A percentile compares a stretch with the other conserved stretches of the same genome.
These are phyloP conservation scores for Durio zibethinus DNA, from an alignment of 345 rosid species.

Conservation along the genomic window DNA sequence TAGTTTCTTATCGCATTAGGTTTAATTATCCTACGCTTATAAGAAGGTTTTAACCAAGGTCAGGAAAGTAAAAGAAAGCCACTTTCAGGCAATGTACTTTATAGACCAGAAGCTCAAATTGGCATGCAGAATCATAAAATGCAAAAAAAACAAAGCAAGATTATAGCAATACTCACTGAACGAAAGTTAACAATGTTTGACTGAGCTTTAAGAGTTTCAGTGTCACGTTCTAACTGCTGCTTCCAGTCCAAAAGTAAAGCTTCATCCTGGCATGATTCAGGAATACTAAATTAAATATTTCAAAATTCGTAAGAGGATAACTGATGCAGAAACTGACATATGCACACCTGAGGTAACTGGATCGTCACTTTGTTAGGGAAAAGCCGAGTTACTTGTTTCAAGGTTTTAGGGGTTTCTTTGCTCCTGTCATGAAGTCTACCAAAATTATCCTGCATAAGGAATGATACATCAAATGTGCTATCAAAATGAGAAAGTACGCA, in stretches of 20 bases:
- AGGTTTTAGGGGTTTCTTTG: slow-evolving; percentile 81
- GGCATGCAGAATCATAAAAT: background rate
- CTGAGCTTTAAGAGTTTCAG: slow-evolving; percentile 78
- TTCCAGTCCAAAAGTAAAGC: slow-evolving; percentile 90
- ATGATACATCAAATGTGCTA: background rate
- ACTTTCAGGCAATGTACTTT: background rate
- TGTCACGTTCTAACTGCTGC: slow-evolving; percentile 88
- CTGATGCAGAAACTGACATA: background rate
- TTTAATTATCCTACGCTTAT: slow-evolving; percentile 2
- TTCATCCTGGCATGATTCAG: slow-evolving; percentile 60
- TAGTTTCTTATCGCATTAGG: background rate
- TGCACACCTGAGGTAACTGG: slow-evolving; percentile 90
- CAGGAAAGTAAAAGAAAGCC: background rate
- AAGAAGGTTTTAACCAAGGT: background rate
- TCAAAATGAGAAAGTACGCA: background rate
- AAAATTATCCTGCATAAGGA: slow-evolving; percentile 70
- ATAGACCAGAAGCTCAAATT: background rate
- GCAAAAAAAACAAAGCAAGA: background rate
- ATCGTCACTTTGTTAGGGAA: slow-evolving; percentile 95
- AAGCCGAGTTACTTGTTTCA: slow-evolving; percentile 87
- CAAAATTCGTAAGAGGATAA: slow-evolving; percentile 12
- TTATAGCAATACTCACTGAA: slow-evolving; percentile 49
- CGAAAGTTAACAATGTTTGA: slow-evolving; percentile 68
- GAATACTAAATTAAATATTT: slow-evolving; percentile 23
- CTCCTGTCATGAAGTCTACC: slow-evolving; percentile 82